Evolutionary conservation across 1,284 basidiomycete species (phyloP), one percentile per base, ranked within the genome.

Genomic region (Tilletia setariae): DNA sequence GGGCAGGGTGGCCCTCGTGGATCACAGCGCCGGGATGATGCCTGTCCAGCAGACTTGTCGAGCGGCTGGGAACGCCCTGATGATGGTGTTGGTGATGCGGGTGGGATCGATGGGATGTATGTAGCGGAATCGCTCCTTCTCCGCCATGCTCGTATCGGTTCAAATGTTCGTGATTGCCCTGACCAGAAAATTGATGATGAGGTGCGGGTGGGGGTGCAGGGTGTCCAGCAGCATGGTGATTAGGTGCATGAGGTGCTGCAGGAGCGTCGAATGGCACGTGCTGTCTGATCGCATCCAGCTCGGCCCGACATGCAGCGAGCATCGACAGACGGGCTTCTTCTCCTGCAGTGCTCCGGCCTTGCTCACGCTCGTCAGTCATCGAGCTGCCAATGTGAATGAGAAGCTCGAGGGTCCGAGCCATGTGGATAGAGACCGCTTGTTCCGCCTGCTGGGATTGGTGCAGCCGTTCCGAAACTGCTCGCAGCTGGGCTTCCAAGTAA

Each of bases 401-500:
- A 11, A 35, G 25, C 15, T 61, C 32, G 56, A 61, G 56, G 28
- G 56, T 61, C 28, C 56, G 56, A 13, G 30, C 28, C 30, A 61
- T 40, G 56, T 61, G 56, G 9, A 30, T 40, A 25, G 30, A 25
- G 8, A 61, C 32, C 25, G 30, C 56, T 35, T 61, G 56, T 21
- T 61, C 56, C 9, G 56, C 56, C 32, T 61, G 25, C 28, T 61
- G 56, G n/a, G 28, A 32, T 21, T 61, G 56, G 56, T 61, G 56
- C 19, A 77, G 63, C 51, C 76, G 70, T 40, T 77, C 74, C 9
- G 75, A 71, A 13, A 79, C 68, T n/a, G 68, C 68, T 19, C 76
- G 72, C 40, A 79, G 68, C 49, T 79, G 74, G 1, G 61, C 59
- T 65, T 79, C 78, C 64, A 79, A 73, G 68, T 77, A 79, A n/a